phyloP scores from a whole-genome alignment of 148 eudicot genomes.

The Gaultheria prostrata region DNA sequence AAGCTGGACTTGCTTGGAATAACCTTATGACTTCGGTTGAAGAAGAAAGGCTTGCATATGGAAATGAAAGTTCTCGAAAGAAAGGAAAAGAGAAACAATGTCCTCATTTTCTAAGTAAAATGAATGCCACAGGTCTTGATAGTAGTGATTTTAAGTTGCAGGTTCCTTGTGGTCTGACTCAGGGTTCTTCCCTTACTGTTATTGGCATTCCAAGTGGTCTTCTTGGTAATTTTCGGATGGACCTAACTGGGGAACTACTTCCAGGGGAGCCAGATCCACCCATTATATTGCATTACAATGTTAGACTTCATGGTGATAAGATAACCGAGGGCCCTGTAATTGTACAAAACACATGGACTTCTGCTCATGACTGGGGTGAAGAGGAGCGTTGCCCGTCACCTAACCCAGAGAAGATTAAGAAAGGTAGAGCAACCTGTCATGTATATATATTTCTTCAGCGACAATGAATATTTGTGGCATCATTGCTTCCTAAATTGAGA shows the following conservation, averaged over 20 bases:
- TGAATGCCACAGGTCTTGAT: slow-evolving; percentile 64
- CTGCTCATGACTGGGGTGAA: slow-evolving; percentile 91
- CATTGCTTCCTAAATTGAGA: slow-evolving; percentile 1
- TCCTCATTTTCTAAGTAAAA: slow-evolving; percentile 81
- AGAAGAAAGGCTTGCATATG: slow-evolving; percentile 51
- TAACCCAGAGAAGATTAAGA: slow-evolving; percentile 49
- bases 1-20: slow-evolving; percentile 85
- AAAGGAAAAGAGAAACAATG: slow-evolving; percentile 88
- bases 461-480: not conserved
- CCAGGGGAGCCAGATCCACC: slow-evolving; percentile 98
- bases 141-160: slow-evolving; percentile 58
- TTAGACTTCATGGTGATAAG: slow-evolving; percentile 92
- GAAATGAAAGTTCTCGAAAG: slow-evolving; percentile 47
- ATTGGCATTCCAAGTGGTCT: slow-evolving; percentile 90
- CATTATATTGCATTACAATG: slow-evolving; percentile 85
- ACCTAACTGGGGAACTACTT: slow-evolving; percentile 82
- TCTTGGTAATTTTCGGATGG: slow-evolving; percentile 81
- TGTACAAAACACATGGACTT: slow-evolving; percentile 98
- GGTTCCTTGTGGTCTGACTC: slow-evolving; percentile 91
- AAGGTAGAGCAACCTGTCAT: slow-evolving; percentile 45
- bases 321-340: slow-evolving; percentile 89
- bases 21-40: slow-evolving; percentile 75
- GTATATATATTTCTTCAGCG: not conserved
- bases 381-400: slow-evolving; percentile 92
- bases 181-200: slow-evolving; percentile 87